Evolutionary conservation across 768 basidiomycete species (phyloP).

Genomic region (Exidia glandulosa): DNA sequence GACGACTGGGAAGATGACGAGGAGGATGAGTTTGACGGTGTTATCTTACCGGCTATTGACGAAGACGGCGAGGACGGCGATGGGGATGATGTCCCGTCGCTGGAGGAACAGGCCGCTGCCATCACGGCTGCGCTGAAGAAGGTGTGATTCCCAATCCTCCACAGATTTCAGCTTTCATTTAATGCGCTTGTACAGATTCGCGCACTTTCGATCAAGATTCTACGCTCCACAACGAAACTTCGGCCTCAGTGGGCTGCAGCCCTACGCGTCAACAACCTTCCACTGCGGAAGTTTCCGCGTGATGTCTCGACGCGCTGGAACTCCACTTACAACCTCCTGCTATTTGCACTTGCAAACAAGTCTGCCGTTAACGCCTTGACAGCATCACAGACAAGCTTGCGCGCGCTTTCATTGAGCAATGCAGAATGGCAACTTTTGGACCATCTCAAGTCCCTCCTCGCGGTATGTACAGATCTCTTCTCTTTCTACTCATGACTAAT

Average conservation of each 20-base stretch:
- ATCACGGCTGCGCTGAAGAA: neutral
- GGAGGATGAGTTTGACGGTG: constrained; percentile 4
- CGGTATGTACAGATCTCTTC: neutral
- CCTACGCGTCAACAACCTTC: constrained; percentile 8
- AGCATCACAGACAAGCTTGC: neutral
- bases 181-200: constrained; percentile 8
- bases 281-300: constrained; percentile 21
- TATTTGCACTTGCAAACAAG: constrained; percentile 19
- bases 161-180: neutral
- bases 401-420: neutral
- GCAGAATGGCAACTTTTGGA: too few species aligned
- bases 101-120: neutral
- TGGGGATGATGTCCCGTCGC: neutral
- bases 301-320: constrained; percentile 31
- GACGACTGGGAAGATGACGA: constrained; percentile 1
- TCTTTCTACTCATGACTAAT: neutral
- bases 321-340: constrained; percentile 27
- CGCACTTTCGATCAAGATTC: constrained; percentile 10
- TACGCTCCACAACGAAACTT: constrained; percentile 18
- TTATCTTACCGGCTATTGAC: neutral
- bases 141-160: neutral
- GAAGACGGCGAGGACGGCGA: constrained; percentile 2
- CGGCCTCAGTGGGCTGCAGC: constrained; percentile 19
- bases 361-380: neutral
- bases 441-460: too few species aligned